Evolutionary conservation across 352 stramenopile genomes (phyloP).

Genomic region (Phytophthora sansomeana): DNA sequence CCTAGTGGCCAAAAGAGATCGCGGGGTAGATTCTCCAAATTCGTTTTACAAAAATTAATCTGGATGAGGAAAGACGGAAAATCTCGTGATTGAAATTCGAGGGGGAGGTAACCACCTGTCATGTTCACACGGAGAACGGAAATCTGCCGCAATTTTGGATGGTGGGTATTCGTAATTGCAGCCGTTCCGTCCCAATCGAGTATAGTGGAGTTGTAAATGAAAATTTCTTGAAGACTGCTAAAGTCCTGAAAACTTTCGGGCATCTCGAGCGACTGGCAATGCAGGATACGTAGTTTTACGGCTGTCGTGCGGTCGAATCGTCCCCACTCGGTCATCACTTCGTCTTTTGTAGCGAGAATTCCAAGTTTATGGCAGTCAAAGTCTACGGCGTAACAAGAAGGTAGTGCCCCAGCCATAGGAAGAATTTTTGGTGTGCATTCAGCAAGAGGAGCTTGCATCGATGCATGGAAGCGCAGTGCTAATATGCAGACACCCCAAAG

Average conservation of each 20-base stretch:
- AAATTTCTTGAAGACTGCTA: conserved; percentile 32
- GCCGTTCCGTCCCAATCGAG: conserved; percentile 30
- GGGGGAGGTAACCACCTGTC: conserved; percentile 34
- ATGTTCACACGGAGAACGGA: conserved; percentile 44
- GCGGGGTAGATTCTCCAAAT: no score
- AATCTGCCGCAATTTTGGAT: conserved; percentile 39
- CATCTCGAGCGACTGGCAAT: conserved; percentile 44
- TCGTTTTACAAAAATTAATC: conserved; percentile 39
- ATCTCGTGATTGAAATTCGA: conserved; percentile 32
- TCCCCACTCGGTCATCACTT: conserved; percentile 24
- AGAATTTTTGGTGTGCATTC: conserved; percentile 30
- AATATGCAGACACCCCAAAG: conserved; percentile 31
- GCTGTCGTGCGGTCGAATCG: conserved; percentile 34
- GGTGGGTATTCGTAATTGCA: conserved; percentile 32
- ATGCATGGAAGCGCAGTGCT: conserved; percentile 28
- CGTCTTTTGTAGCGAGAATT: conserved; percentile 10
- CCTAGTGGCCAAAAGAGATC: no score
- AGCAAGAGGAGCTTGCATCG: conserved; percentile 14
- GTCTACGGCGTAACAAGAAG: conserved; percentile 41
- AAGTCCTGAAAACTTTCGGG: conserved; percentile 42
- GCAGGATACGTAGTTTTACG: conserved; percentile 32
- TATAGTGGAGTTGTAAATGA: conserved; percentile 52
- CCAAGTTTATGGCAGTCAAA: conserved; percentile 40
- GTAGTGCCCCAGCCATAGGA: conserved; percentile 37
- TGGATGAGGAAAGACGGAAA: conserved; percentile 41